A percentile compares a stretch with the other conserved stretches of the same genome.
Conservation (phyloP, 805 yeast species). For the Candida lessepsii region DNA sequence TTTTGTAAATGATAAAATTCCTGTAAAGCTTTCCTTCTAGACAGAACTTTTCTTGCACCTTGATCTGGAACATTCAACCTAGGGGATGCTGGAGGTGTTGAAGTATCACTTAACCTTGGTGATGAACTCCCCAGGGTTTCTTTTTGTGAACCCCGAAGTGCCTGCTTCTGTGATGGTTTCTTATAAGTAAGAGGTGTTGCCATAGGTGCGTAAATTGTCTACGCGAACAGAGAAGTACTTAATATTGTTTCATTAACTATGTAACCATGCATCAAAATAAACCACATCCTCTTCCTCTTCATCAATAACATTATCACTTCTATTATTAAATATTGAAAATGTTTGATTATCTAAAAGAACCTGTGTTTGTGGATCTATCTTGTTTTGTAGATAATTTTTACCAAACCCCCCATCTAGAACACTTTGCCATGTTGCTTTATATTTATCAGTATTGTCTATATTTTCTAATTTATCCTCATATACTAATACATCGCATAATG, state of each 20-base stretch:
- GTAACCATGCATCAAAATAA: conserved; percentile 18
- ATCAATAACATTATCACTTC: conserved; percentile 16
- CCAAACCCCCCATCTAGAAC: conserved; percentile 68
- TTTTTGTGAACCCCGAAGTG: neutral
- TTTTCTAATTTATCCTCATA: conserved; percentile 84
- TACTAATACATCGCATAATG: conserved; percentile 83
- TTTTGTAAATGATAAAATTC: conserved; percentile 38
- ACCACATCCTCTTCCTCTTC: conserved; percentile 18
- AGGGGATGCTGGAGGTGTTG: conserved; percentile 4
- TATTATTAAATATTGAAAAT: conserved; percentile 16
- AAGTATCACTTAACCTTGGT: neutral
- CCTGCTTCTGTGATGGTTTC: conserved; percentile 15
- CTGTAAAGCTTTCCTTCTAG: conserved; percentile 41
- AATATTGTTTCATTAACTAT: too few species aligned
- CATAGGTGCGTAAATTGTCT: too few species aligned
- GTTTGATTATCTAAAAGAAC: conserved; percentile 7
- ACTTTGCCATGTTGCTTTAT: conserved; percentile 81
- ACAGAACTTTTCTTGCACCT: conserved; percentile 32
- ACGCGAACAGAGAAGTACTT: too few species aligned
- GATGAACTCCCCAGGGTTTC: neutral
- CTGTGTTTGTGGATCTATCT: neutral
- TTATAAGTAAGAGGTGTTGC: conserved; percentile 29
- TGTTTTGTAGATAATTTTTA: conserved; percentile 9
- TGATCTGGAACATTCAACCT: conserved; percentile 5
- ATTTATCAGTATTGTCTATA: conserved; percentile 53